Conservation (phyloP, 257 asterid genomes). For the Solanum etuberosum region DNA sequence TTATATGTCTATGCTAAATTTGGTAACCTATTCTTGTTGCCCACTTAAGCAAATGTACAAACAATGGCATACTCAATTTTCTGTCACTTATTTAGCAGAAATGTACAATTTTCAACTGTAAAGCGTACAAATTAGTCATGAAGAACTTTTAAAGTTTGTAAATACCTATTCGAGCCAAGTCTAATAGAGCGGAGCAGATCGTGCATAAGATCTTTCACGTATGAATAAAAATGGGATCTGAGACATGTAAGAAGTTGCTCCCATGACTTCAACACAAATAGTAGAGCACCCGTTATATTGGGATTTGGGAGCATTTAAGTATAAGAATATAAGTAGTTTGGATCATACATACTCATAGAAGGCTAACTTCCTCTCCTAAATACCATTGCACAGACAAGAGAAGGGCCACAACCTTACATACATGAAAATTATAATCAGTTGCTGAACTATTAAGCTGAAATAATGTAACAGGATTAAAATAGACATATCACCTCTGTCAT, state of each 20-base stretch:
- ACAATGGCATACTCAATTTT: not conserved
- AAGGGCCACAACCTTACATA: not conserved
- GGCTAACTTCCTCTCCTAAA: not conserved
- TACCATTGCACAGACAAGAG: not conserved
- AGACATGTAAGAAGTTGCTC: not conserved
- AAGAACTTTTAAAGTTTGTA: not conserved
- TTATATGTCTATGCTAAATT: not conserved
- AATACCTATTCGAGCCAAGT: not conserved
- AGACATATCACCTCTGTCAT: not conserved
- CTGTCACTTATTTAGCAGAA: too few relatives aligned
- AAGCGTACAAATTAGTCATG: not conserved
- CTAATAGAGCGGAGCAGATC: not conserved
- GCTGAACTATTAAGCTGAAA: not conserved
- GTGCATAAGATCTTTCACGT: not conserved
- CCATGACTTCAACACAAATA: not conserved
- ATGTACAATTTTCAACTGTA: not conserved
- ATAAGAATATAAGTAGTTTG: not conserved
- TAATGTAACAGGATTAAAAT: not conserved
- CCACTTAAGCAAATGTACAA: not conserved
- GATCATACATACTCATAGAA: not conserved
- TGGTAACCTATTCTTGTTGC: not conserved
- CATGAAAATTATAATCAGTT: not conserved
- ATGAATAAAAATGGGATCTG: not conserved
- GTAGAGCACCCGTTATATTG: not conserved
- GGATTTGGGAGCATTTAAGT: too few relatives aligned